These are phyloP conservation scores for Aphanomyces astaci DNA, from an alignment of 352 stramenopile genomes.

Conservation along the genomic window DNA sequence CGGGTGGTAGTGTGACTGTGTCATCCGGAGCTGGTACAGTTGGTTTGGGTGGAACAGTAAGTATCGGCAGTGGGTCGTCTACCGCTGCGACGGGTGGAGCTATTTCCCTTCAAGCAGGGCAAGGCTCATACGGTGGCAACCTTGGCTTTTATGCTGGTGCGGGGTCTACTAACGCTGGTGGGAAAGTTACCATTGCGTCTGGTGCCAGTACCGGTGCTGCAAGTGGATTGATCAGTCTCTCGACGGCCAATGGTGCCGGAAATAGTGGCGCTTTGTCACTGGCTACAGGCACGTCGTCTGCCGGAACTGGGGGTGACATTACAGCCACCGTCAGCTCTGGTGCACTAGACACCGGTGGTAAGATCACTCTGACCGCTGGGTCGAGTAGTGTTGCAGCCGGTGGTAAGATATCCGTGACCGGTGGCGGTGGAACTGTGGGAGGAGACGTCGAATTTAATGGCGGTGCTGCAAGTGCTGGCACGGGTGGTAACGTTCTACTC, in stretches of 20 bases:
- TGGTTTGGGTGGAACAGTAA: conserved; percentile 65
- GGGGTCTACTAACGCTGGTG: conserved; percentile 2
- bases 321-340: conserved; percentile 46
- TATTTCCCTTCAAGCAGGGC: background rate
- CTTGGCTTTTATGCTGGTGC: conserved; percentile 11
- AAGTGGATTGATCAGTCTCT: conserved; percentile 10
- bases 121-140: conserved; percentile 17
- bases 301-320: conserved; percentile 54
- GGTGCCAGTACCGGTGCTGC: background rate
- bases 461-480: conserved; percentile 40
- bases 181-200: conserved; percentile 7
- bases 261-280: conserved; percentile 58
- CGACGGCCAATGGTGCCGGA: conserved; percentile 10
- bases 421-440: conserved; percentile 34
- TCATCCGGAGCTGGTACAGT: conserved; percentile 21
- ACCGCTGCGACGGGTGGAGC: conserved; percentile 6
- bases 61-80: conserved; percentile 26
- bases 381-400: conserved; percentile 27
- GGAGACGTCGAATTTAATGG: conserved; percentile 57
- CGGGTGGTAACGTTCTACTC: conserved; percentile 51
- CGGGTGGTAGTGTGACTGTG: conserved; percentile 1
- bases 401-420: conserved; percentile 26
- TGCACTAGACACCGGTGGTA: conserved; percentile 43
- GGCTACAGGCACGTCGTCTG: conserved; percentile 42
- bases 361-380: conserved; percentile 45